Evolutionary conservation across 768 basidiomycete species (phyloP), one percentile per base, ranked within the genome.

Genomic region (Butyriboletus loyo): DNA sequence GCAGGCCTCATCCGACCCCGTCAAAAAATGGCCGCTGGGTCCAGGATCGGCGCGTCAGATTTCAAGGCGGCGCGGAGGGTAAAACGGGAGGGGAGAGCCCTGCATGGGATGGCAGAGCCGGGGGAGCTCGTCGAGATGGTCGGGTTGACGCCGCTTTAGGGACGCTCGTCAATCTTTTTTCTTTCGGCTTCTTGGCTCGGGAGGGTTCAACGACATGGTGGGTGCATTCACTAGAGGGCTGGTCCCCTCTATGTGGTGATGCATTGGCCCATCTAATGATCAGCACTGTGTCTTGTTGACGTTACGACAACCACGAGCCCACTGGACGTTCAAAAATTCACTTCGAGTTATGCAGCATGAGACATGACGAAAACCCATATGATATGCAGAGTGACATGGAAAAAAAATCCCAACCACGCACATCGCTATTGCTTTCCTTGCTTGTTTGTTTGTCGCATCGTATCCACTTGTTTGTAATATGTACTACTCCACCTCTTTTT

Each of bases 121-220:
- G 59, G 66, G 2, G 59, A 67, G 49, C 5, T 59, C 46, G 28
- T 69, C 11, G 66, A 68, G 55, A 69, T 69, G 67, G 58, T 69
- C 5, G 68, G 68, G 7, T 70, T 69, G 47, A 10, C 61, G 59
- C 11, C 1, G n/a, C 15, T 21, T 5, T 22, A 22, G 14, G 13
- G 3, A 0, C 22, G 15, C 6, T 19, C 10, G 36, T 36, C n/a
- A 8, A 7, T 17, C 34, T 4, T n/a, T 35, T n/a, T 34, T 15
- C 27, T 27, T 38, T 21, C 21, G 8, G 14, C 4, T 17, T 25
- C 21, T 40, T 25, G 39, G 39, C 15, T 40, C 8, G 5, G 9
- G 40, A 17, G 9, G 17, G 7, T 19, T 39, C 7, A 13, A n/a
- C 6, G n/a, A n/a, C 6, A 4, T 4, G 11, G 11, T 10, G 7